Conservation (phyloP, 2,329 filamentous ascomycete species). For the Verticillium dahliae region DNA sequence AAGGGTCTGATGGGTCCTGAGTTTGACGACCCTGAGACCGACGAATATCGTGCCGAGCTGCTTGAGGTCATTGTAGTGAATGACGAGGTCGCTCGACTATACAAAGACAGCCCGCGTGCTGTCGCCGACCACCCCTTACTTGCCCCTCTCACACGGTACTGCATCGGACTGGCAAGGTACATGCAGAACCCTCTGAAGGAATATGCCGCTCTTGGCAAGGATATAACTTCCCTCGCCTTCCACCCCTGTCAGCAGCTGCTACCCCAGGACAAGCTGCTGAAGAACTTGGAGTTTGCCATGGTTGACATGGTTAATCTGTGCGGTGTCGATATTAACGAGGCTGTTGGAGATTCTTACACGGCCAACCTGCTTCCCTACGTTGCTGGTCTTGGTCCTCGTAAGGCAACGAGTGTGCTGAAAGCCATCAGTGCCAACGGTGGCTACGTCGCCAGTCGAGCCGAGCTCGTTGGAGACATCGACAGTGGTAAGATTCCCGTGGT, state of each 20-base stretch:
- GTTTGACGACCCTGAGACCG: conserved; percentile 74
- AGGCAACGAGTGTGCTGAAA: conserved; percentile 67
- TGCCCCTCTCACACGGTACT: conserved; percentile 76
- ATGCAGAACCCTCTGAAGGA: conserved; percentile 95
- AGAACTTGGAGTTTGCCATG: conserved; percentile 89
- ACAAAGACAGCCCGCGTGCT: conserved; percentile 82
- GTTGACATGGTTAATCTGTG: conserved; percentile 98
- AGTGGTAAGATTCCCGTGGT: conserved; percentile 73
- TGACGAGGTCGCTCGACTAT: conserved; percentile 93
- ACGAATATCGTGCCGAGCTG: conserved; percentile 68
- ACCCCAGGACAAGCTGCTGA: conserved; percentile 78
- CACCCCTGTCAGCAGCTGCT: conserved; percentile 86
- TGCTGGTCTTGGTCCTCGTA: conserved; percentile 84
- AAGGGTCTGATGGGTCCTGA: conserved; percentile 71
- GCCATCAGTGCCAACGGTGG: conserved; percentile 90
- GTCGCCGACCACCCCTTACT: conserved; percentile 79
- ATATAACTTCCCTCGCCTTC: conserved; percentile 80
- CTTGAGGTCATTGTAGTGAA: conserved; percentile 90
- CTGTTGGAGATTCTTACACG: conserved; percentile 71
- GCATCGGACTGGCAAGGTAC: conserved; percentile 81
- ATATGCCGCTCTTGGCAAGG: conserved; percentile 85
- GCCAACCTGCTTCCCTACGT: conserved; percentile 88
- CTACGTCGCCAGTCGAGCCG: conserved; percentile 73
- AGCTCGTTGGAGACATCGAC: conserved; percentile 83
- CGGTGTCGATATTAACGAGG: conserved; percentile 92